Conservation (phyloP, 2,329 filamentous ascomycete genomes). For the Fusarium citri region DNA sequence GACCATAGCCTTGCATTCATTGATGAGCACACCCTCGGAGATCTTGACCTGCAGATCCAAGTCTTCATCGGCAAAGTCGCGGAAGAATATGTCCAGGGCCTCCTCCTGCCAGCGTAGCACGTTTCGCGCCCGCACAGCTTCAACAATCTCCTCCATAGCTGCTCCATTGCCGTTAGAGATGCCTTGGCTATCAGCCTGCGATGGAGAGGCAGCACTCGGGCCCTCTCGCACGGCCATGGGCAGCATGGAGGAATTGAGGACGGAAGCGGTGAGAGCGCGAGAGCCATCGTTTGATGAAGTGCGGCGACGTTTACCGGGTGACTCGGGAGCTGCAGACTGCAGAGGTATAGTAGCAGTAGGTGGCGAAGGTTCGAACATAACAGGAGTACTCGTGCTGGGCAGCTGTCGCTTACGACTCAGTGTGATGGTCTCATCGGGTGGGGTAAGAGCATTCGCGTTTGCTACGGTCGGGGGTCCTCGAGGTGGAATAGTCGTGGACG, state of each 20-base stretch:
- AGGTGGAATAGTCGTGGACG: slow-evolving; percentile 52
- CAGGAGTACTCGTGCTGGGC: slow-evolving; percentile 31
- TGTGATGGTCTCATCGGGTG: slow-evolving; percentile 63
- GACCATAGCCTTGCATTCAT: slow-evolving; percentile 70
- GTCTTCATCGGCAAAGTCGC: slow-evolving; percentile 68
- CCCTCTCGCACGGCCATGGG: slow-evolving; percentile 37
- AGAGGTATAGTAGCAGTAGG: slow-evolving; percentile 31
- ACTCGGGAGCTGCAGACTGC: slow-evolving; percentile 48
- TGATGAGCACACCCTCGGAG: slow-evolving; percentile 67
- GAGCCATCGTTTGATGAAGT: slow-evolving; percentile 47
- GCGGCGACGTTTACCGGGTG: slow-evolving; percentile 51
- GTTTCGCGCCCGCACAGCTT: slow-evolving; percentile 55
- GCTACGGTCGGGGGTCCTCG: slow-evolving; percentile 51
- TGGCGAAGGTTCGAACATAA: slow-evolving; percentile 41
- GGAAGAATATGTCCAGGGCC: slow-evolving; percentile 69
- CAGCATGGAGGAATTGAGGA: slow-evolving; percentile 48
- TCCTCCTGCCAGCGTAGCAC: slow-evolving; percentile 66
- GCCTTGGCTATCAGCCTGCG: slow-evolving; percentile 37
- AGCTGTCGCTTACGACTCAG: slow-evolving; percentile 59
- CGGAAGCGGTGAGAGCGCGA: slow-evolving; percentile 41
- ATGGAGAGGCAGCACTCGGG: slow-evolving; percentile 32
- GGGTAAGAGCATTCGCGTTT: slow-evolving; percentile 62
- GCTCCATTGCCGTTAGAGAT: slow-evolving; percentile 32
- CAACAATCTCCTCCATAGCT: slow-evolving; percentile 55
- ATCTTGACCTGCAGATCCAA: slow-evolving; percentile 70